phyloP scores from a whole-genome alignment of 176 grass and related monocot genomes.

The Musa beccarii region DNA sequence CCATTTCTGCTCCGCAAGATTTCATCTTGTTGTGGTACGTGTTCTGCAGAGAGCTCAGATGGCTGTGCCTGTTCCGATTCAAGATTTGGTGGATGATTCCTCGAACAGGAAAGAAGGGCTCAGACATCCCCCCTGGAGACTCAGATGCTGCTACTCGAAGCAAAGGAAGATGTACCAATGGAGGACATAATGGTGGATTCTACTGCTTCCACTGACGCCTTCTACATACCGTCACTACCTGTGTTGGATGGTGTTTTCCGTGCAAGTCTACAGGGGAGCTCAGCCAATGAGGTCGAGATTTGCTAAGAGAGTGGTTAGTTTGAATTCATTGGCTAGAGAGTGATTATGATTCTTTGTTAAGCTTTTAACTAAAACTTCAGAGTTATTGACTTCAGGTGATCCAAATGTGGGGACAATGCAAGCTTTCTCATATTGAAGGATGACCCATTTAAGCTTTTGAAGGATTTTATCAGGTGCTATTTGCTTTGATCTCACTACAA shows the following conservation, averaged over 20 bases:
- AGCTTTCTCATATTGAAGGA: not conserved
- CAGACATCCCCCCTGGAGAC: constrained; percentile 36
- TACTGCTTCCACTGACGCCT: too few relatives aligned
- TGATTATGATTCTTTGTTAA: not conserved
- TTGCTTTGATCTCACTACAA: not conserved
- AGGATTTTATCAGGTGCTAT: constrained; percentile 9
- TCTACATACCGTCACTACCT: constrained; percentile 38
- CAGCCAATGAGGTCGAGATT: constrained; percentile 37
- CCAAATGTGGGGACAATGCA: constrained; percentile 27
- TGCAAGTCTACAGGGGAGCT: constrained; percentile 35
- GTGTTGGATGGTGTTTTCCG: constrained; percentile 35
- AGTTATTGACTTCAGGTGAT: constrained; percentile 25
- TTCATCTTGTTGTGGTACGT: too few relatives aligned
- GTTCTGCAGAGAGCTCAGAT: constrained; percentile 36
- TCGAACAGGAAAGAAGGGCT: constrained; percentile 15
- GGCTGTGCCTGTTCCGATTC: constrained; percentile 37
- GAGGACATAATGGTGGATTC: not conserved
- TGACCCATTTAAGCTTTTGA: constrained; percentile 29
- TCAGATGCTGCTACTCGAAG: constrained; percentile 44
- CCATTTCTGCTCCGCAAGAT: too few relatives aligned
- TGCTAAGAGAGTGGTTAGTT: constrained; percentile 47
- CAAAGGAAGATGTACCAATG: not conserved
- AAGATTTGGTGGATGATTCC: constrained; percentile 67
- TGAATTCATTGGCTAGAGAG: not conserved
- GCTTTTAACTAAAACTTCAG: not conserved